phyloP scores from a whole-genome alignment of 2,329 filamentous ascomycete species.

The Stemphylium beticola region DNA sequence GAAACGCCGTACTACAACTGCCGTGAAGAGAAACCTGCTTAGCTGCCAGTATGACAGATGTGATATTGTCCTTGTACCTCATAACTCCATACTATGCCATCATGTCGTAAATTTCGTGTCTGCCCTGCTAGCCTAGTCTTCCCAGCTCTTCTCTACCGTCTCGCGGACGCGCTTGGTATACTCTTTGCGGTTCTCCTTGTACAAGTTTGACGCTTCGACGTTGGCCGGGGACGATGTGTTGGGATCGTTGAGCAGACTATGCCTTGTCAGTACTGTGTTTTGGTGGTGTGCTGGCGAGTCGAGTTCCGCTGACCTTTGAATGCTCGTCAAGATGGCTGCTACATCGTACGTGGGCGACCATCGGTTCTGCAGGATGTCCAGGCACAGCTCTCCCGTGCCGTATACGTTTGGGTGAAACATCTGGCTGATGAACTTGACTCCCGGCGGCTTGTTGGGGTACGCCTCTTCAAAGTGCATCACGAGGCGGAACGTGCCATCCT shows the following conservation, averaged over 20 bases:
- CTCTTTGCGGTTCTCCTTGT: constrained; percentile 97
- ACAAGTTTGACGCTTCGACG: constrained; percentile 95
- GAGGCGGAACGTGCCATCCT: constrained; percentile 95
- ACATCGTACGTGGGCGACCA: constrained; percentile 99
- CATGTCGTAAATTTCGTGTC: constrained; percentile 16
- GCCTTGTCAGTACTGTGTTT: constrained; percentile 21
- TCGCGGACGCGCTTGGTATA: constrained; percentile 95
- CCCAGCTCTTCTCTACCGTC: constrained; percentile 99
- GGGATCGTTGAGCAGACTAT: constrained; percentile 91
- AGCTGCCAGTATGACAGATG: constrained; percentile 14
- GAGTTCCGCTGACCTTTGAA: constrained; percentile 75
- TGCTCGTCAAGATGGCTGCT: constrained; percentile 93
- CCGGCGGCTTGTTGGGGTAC: constrained; percentile 96
- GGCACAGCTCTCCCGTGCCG: constrained; percentile 90
- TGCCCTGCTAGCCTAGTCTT: constrained; percentile 64
- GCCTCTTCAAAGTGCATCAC: constrained; percentile 99
- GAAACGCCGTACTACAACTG: constrained; percentile 36
- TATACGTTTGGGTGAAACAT: constrained; percentile 99
- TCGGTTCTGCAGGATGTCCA: constrained; percentile 96
- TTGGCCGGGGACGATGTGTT: constrained; percentile 99
- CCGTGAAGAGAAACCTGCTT: constrained; percentile 14
- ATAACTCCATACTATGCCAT: constrained; percentile 30
- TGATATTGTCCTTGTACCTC: constrained; percentile 16
- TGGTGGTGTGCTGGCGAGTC: not conserved
- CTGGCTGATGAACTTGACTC: constrained; percentile 97